A percentile compares a stretch with the other conserved stretches of the same genome.
Evolutionary conservation across 2,329 filamentous ascomycete species (phyloP).

Genomic region (Penicillium hesseltinei): DNA sequence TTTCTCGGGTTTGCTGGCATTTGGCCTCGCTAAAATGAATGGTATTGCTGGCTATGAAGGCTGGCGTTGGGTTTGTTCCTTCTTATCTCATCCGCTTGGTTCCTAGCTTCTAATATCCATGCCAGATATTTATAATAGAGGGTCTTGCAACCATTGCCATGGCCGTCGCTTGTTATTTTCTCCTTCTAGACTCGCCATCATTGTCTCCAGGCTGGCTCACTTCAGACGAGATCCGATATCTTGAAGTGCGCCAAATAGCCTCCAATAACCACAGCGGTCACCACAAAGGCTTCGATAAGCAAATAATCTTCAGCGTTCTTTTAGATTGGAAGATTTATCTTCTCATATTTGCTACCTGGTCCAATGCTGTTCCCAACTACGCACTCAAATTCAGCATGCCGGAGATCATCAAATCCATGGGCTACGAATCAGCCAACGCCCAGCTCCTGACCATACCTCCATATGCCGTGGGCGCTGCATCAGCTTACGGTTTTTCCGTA

Average conservation of each 20-base stretch:
- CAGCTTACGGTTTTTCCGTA: constrained; percentile 31
- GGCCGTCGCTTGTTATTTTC: constrained; percentile 43
- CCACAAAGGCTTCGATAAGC: constrained; percentile 33
- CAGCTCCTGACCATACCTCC: constrained; percentile 31
- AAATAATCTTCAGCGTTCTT: constrained; percentile 41
- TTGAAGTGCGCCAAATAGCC: constrained; percentile 41
- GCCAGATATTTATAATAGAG: constrained; percentile 59
- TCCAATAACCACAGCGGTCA: constrained; percentile 18
- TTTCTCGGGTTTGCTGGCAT: constrained; percentile 78
- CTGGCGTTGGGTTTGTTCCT: constrained; percentile 19
- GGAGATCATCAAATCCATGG: constrained; percentile 44
- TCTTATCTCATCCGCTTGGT: not conserved
- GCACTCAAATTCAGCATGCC: constrained; percentile 39
- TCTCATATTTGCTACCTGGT: constrained; percentile 45
- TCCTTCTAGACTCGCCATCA: constrained; percentile 40
- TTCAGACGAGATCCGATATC: constrained; percentile 42
- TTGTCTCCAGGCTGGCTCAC: constrained; percentile 39
- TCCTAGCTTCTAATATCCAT: not conserved
- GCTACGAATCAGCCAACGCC: constrained; percentile 38
- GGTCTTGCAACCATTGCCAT: constrained; percentile 66
- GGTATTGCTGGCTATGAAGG: constrained; percentile 46
- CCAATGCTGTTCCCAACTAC: constrained; percentile 42
- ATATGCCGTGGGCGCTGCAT: constrained; percentile 34
- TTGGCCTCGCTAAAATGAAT: constrained; percentile 80
- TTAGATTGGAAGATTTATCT: constrained; percentile 51